Percentiles rank a stretch among this genome's conserved stretches.
These are phyloP conservation scores for Yamadazyma ubonensis DNA, from an alignment of 805 yeast genomes.

Conservation along the genomic window DNA sequence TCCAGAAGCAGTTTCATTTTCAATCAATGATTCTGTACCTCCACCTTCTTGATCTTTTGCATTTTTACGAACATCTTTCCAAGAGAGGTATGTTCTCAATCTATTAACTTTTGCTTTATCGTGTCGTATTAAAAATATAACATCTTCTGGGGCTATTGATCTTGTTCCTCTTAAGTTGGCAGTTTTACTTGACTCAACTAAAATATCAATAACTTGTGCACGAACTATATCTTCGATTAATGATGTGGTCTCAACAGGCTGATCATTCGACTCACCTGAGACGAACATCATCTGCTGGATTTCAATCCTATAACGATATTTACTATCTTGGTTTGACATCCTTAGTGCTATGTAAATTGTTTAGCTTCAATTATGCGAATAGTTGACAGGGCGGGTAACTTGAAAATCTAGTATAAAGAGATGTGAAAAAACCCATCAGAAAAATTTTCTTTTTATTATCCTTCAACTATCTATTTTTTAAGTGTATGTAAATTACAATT, in stretches of 20 bases:
- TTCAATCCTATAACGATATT: slow-evolving; percentile 81
- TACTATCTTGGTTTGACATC: slow-evolving; percentile 19
- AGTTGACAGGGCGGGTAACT: slow-evolving; percentile 8
- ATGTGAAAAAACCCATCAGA: neutral
- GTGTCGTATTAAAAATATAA: slow-evolving; percentile 86
- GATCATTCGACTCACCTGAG: slow-evolving; percentile 90
- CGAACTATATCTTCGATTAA: slow-evolving; percentile 92
- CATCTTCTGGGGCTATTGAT: slow-evolving; percentile 87
- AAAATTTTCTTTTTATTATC: slow-evolving; percentile 7
- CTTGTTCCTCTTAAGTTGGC: slow-evolving; percentile 80
- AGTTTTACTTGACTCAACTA: slow-evolving; percentile 71
- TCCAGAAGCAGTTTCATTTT: slow-evolving; percentile 46
- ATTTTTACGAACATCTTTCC: slow-evolving; percentile 94
- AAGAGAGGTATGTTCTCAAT: slow-evolving; percentile 83
- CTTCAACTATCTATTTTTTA: slow-evolving; percentile 6
- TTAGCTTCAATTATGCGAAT: neutral
- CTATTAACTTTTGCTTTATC: slow-evolving; percentile 93
- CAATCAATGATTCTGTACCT: slow-evolving; percentile 50
- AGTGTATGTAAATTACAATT: slow-evolving; percentile 12
- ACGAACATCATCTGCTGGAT: slow-evolving; percentile 99
- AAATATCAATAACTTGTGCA: slow-evolving; percentile 88
- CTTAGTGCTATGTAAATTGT: neutral
- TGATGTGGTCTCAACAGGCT: slow-evolving; percentile 89
- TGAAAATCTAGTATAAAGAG: slow-evolving; percentile 9
- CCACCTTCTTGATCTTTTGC: slow-evolving; percentile 59